Evolutionary conservation across 192 early-diverging fungal species (phyloP), one percentile per base, ranked within the genome.

Genomic region (Endogone sp.): DNA sequence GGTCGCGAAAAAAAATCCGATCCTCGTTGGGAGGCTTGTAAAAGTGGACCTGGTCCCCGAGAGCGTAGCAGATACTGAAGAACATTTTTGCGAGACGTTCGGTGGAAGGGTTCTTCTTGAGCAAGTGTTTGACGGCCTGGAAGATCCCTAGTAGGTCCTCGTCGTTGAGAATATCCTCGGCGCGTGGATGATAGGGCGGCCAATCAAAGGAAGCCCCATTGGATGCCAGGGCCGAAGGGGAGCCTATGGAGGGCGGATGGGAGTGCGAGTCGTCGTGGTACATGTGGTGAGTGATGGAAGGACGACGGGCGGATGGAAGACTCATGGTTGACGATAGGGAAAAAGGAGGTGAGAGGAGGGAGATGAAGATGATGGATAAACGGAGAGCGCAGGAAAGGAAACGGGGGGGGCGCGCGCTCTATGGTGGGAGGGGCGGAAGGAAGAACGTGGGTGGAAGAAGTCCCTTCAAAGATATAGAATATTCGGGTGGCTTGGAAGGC

Each of bases 81-180:
- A 71, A 32, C 1, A 76, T 55, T 57, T 71, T 67, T 56, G 74
- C 70, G 23, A 76, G 54, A 64, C 66, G 65, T 2, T 76, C 74
- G 26, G 70, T 44, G 27, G 64, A 62, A 8, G 69, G 70, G 26
- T 71, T 67, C 26, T 76, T 71, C 10, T 67, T 60, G 24, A 76
- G 44, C 24, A 71, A 57, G 54, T 71, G 74, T 25, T 76, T 76
- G 4, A 71, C 68, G 22, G 71, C 57, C 60, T 66, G 74, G 68
- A 76, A 76, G 16, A 76, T 32, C 23, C 71, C 74, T 13, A 76
- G 32, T 25, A 76, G 24, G 25, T 76, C 74, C 54, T 76, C 70
- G 65, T 76, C 74, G 30, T 61, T 71, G 20, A 76, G 56, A 44
- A 76, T 76, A 62, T 76, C 74, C 56, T 76, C 70, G 54, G 65